A percentile compares a stretch with the other conserved stretches of the same genome.
Conservation (phyloP, 495 filamentous ascomycete species). For the Penicillium canariense region DNA sequence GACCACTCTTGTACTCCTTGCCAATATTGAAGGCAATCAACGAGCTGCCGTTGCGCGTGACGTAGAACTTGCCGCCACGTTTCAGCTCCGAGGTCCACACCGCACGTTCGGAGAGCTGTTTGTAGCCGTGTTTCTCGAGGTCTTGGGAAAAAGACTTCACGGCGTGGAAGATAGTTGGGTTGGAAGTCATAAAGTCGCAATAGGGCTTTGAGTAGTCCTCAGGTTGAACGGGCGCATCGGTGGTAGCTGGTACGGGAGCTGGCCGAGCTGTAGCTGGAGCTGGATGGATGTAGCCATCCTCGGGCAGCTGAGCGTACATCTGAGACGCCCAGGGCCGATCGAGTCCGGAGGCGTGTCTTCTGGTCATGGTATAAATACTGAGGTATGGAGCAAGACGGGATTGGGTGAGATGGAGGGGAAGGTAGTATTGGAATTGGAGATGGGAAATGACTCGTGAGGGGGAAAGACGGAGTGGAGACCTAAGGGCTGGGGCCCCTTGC, state of each 20-base stretch:
- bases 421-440: conserved; percentile 12
- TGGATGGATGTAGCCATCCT: conserved; percentile 1
- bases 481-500: conserved; percentile 21
- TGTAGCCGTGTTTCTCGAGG: conserved; percentile 69
- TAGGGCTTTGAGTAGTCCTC: conserved; percentile 80
- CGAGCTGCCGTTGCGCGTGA: conserved; percentile 80
- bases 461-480: conserved; percentile 23
- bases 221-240: conserved; percentile 29
- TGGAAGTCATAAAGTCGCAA: conserved; percentile 80
- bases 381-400: neutral
- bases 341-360: conserved; percentile 22
- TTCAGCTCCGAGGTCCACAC: conserved; percentile 73
- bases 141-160: conserved; percentile 72
- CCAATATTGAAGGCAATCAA: conserved; percentile 87
- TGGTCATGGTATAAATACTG: conserved; percentile 25
- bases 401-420: conserved; percentile 1
- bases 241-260: conserved; percentile 13
- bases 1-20: conserved; percentile 76
- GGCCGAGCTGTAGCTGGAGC: conserved; percentile 6
- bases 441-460: conserved; percentile 23
- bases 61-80: conserved; percentile 83
- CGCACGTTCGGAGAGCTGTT: conserved; percentile 73
- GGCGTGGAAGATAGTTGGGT: conserved; percentile 91
- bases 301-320: conserved; percentile 22
- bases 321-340: conserved; percentile 26